These are phyloP conservation scores for Ogataea paradorogensis DNA, from an alignment of 805 yeast genomes.

Conservation along the genomic window DNA sequence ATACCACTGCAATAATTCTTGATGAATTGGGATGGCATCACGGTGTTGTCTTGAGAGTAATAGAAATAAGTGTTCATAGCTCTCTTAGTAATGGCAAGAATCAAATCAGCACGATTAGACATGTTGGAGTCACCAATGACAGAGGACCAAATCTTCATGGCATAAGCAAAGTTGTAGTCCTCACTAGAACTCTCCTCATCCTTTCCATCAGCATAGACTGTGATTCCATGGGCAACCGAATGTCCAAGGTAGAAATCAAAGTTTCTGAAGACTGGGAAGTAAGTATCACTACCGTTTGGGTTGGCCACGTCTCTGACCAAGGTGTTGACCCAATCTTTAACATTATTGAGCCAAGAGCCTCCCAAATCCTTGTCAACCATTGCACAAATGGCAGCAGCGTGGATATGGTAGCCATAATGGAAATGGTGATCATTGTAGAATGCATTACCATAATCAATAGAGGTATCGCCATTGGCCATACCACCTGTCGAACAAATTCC, in stretches of 20 bases:
- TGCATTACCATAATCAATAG: conserved; percentile 70
- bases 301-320: conserved; percentile 64
- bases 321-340: conserved; percentile 54
- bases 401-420: conserved; percentile 72
- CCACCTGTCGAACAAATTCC: conserved; percentile 71
- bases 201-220: conserved; percentile 55
- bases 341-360: conserved; percentile 48
- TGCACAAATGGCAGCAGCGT: conserved; percentile 64
- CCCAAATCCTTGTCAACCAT: conserved; percentile 47
- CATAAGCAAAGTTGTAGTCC: conserved; percentile 63
- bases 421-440: conserved; percentile 75
- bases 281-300: conserved; percentile 46
- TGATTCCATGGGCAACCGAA: conserved; percentile 66
- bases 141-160: conserved; percentile 64
- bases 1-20: conserved; percentile 62
- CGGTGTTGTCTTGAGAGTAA: conserved; percentile 42
- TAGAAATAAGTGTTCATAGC: conserved; percentile 52
- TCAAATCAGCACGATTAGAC: conserved; percentile 53
- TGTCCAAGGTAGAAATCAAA: conserved; percentile 71
- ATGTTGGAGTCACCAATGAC: conserved; percentile 49
- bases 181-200: conserved; percentile 67
- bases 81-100: conserved; percentile 50
- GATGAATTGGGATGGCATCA: conserved; percentile 46
- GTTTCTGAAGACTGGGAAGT: conserved; percentile 58
- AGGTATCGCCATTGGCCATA: conserved; percentile 39